Base-by-base conservation (phyloP, 2,329 filamentous ascomycete genomes). In the Periconia sp. region DNA sequence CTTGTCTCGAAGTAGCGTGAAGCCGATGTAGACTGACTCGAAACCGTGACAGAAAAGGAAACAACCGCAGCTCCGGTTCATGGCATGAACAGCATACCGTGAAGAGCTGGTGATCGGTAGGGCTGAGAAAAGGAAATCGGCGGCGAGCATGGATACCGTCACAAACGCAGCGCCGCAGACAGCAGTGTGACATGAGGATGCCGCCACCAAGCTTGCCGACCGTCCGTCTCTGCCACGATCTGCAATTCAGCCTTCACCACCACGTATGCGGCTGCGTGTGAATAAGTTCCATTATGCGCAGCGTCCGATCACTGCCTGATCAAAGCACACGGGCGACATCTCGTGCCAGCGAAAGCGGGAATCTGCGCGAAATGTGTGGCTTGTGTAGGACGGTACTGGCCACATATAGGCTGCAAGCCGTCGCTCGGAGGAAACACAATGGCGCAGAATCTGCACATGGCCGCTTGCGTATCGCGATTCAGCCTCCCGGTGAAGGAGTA, bases 361-460 rank as follows among this genome's bases (percentile, higher is more conserved):
- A 9, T 26, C 17, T 18, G 34, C 17, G 28, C 33, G 34, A 40
- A 23, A 44, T 36, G 30, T 38, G 43, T 48, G 40, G 41, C 44
- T 45, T 40, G 37, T 24, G 25, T 35, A 29, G 25, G 35, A 23
- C 24, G 26, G 36, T 11, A 25, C 31, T 15, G 21, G 36, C 17
- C 22, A 30, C 8, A 15, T 19, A 36, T 17, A n/a, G n/a, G 33
- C 46, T 46, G 43, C 43, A 42, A 33, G 18, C 36, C 32, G 23
- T 18, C 26, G n/a, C 23, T 34, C 28, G 36, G 36, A 36, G 23
- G 35, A 38, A 46, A 36, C 25, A 39, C 38, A 19, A 43, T 19
- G 25, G 21, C 30, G 48, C 46, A 46, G 39, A 37, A 34, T 38
- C 38, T 16, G 38, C 45, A 52, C 39, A 49, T 49, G 39, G 47